Percentiles rank a stretch among this genome's conserved stretches.
These are phyloP conservation scores for Rhizoclosmatium globosum DNA, from an alignment of 192 early-diverging fungal species.

Conservation along the genomic window DNA sequence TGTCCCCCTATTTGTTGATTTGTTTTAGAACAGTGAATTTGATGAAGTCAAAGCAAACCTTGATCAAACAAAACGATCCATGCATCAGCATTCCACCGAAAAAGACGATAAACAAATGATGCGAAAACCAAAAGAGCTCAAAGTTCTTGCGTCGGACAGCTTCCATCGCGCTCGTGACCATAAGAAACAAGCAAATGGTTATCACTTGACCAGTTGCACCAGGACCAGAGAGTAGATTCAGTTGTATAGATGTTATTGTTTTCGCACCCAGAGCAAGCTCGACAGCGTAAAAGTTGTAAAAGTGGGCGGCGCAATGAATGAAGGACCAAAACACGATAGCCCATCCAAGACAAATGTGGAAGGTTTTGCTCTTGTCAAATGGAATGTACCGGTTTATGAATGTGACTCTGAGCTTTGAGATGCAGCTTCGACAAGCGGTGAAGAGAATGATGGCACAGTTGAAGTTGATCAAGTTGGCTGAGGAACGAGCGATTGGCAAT, in stretches of 20 bases:
- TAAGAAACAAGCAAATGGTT: constrained; percentile 73
- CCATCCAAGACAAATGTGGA: constrained; percentile 83
- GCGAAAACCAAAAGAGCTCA: constrained; percentile 88
- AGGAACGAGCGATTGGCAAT: constrained; percentile 59
- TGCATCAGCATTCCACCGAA: constrained; percentile 82
- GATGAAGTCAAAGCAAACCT: constrained; percentile 45
- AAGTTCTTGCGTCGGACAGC: constrained; percentile 70
- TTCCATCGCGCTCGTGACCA: constrained; percentile 76
- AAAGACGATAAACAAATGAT: constrained; percentile 87
- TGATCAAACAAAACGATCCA: constrained; percentile 87
- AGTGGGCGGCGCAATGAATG: constrained; percentile 77
- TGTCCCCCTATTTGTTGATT: constrained; percentile 35
- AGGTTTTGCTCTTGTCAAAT: constrained; percentile 84
- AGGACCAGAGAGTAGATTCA: constrained; percentile 74
- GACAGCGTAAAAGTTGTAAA: constrained; percentile 78
- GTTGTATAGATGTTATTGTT: constrained; percentile 46
- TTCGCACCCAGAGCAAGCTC: constrained; percentile 50
- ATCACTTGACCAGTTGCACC: constrained; percentile 86
- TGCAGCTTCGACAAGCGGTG: constrained; percentile 82
- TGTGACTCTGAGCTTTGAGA: constrained; percentile 78
- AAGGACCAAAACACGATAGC: constrained; percentile 79
- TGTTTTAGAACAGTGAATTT: neutral
- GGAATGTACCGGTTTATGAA: constrained; percentile 80
- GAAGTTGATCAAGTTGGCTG: constrained; percentile 76
- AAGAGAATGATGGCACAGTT: constrained; percentile 81